Conservation (phyloP, 495 filamentous ascomycete genomes). For the Penicillium canescens region DNA sequence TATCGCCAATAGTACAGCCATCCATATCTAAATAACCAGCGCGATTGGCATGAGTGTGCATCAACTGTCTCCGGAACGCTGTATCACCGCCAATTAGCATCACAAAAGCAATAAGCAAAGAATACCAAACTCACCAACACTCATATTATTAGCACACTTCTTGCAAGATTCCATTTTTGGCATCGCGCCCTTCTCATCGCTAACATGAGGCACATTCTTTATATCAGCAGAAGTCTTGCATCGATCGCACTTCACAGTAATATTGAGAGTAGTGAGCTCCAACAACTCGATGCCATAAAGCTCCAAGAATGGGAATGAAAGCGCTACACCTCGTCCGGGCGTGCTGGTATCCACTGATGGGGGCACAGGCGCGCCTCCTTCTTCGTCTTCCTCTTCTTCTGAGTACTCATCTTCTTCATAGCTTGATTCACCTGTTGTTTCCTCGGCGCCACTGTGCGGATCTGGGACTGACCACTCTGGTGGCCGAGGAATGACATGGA, state of each 20-base stretch:
- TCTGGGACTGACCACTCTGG: conserved; percentile 70
- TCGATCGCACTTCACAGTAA: conserved; percentile 79
- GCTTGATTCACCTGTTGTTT: conserved; percentile 30
- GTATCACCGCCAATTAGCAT: conserved; percentile 1
- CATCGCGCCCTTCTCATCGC: conserved; percentile 35
- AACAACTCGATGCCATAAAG: conserved; percentile 81
- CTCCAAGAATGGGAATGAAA: conserved; percentile 82
- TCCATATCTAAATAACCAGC: conserved; percentile 83
- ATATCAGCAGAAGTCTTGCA: conserved; percentile 80
- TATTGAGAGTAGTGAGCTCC: conserved; percentile 65
- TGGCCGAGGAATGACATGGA: conserved; percentile 76
- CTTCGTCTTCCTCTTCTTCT: conserved; percentile 44
- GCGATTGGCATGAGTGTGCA: conserved; percentile 74
- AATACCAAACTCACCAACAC: conserved; percentile 44
- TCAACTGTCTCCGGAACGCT: conserved; percentile 71
- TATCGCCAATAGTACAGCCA: conserved; percentile 74
- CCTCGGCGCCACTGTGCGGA: conserved; percentile 37
- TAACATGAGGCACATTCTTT: conserved; percentile 58
- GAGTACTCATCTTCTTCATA: conserved; percentile 42
- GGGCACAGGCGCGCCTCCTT: conserved; percentile 41
- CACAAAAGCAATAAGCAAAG: neutral
- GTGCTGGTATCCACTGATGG: conserved; percentile 25
- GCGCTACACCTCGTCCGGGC: conserved; percentile 66
- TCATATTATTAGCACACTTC: conserved; percentile 72
- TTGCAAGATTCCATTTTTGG: conserved; percentile 59